A percentile compares a stretch with the other conserved stretches of the same genome.
These are phyloP conservation scores for Phaseolus lunatus DNA, from an alignment of 306 rosid species.

Conservation along the genomic window DNA sequence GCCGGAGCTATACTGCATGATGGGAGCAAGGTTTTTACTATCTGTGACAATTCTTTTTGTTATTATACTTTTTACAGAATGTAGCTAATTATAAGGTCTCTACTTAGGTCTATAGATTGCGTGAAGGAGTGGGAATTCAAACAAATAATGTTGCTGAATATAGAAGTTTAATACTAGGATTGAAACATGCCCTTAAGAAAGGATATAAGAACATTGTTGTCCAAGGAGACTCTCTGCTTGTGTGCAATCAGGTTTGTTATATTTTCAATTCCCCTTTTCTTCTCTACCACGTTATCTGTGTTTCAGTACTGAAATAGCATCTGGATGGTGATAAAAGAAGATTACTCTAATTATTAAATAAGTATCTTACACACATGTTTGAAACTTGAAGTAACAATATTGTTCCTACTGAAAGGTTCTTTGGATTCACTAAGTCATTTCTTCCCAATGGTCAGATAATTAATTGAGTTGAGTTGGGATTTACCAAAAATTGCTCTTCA, in stretches of 20 bases:
- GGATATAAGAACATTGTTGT: conserved; percentile 69
- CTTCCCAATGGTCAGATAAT: conserved; percentile 9
- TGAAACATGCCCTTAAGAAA: conserved; percentile 65
- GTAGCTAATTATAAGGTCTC: conserved; percentile 24
- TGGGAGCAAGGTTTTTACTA: conserved; percentile 64
- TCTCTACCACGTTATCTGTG: background rate
- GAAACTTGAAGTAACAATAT: conserved; percentile 12
- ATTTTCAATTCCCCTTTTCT: background rate
- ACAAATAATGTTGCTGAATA: conserved; percentile 87
- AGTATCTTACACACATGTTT: background rate
- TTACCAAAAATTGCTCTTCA: background rate
- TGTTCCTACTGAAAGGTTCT: conserved; percentile 1
- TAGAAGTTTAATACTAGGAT: conserved; percentile 76
- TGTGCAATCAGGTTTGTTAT: conserved; percentile 85
- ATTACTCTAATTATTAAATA: background rate
- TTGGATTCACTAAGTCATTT: conserved; percentile 1
- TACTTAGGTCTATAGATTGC: conserved; percentile 68
- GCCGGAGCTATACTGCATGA: conserved; percentile 92
- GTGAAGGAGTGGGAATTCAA: conserved; percentile 79
- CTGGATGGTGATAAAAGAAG: background rate
- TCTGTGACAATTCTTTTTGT: conserved; percentile 9
- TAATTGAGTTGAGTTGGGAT: background rate
- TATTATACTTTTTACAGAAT: background rate
- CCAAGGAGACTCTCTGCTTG: conserved; percentile 83
- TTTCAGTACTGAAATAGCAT: background rate